phyloP scores from a whole-genome alignment of 2,329 filamentous ascomycete genomes.

The Diaporthe sp. region DNA sequence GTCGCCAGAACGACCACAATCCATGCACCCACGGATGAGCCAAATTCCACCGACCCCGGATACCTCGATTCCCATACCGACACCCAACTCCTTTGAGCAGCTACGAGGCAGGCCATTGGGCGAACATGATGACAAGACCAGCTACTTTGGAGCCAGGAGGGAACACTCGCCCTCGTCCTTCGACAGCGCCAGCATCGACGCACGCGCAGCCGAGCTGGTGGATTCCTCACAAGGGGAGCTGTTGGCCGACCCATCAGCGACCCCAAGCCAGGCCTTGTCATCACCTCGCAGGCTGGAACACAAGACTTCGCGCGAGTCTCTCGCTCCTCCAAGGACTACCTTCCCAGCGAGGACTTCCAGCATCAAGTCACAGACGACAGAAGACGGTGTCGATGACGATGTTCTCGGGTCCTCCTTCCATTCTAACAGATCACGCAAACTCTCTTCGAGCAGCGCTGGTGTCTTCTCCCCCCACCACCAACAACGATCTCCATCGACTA shows the following conservation, averaged over 20 bases:
- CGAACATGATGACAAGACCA: conserved; percentile 51
- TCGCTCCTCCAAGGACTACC: conserved; percentile 27
- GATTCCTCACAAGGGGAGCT: conserved; percentile 44
- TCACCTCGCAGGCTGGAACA: conserved; percentile 58
- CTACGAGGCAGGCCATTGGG: conserved; percentile 53
- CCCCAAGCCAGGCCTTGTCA: conserved; percentile 44
- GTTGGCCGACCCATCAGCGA: conserved; percentile 49
- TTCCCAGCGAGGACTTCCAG: conserved; percentile 68
- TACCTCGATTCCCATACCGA: conserved; percentile 56
- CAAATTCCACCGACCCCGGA: conserved; percentile 65
- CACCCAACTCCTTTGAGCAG: conserved; percentile 51
- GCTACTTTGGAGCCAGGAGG: conserved; percentile 63
- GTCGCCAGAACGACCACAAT: conserved; percentile 70
- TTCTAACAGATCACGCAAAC: conserved; percentile 78
- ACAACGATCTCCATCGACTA: conserved; percentile 83
- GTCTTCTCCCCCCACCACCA: conserved; percentile 66
- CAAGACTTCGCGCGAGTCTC: conserved; percentile 60
- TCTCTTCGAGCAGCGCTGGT: conserved; percentile 74
- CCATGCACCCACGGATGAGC: conserved; percentile 81
- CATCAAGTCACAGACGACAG: conserved; percentile 69
- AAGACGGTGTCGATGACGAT: conserved; percentile 76
- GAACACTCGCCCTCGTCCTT: conserved; percentile 69
- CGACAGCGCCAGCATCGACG: conserved; percentile 46
- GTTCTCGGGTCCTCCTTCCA: conserved; percentile 63
- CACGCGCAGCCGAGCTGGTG: conserved; percentile 26